phyloP scores from a whole-genome alignment of 805 yeast genomes.

The Cyberlindnera meyerae region DNA sequence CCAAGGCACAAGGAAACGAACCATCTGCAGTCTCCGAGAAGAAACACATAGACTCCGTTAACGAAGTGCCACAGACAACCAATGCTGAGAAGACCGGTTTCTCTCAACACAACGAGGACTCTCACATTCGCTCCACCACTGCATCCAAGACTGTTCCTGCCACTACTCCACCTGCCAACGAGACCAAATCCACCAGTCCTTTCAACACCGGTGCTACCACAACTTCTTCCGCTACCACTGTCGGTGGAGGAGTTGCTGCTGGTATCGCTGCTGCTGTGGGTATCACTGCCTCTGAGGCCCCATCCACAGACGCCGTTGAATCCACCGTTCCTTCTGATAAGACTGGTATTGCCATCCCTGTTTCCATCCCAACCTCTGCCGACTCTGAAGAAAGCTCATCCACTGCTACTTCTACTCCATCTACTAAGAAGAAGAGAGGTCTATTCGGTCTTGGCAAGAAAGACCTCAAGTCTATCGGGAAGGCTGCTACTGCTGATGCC shows the following conservation, averaged over 20 bases:
- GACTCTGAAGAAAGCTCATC: conserved; percentile 2
- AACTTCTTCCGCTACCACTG: conserved; percentile 1
- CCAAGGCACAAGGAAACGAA: conserved; percentile 5
- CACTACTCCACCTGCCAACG: conserved; percentile 4
- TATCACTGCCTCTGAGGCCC: conserved; percentile 1
- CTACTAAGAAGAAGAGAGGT: conserved; percentile 11
- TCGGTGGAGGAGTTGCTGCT: conserved; percentile 9
- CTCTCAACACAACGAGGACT: conserved; percentile 7
- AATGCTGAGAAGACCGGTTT: conserved; percentile 11
- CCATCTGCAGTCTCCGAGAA: not conserved
- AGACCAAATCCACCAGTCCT: not conserved
- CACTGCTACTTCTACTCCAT: not conserved
- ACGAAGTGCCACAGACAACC: too few species aligned
- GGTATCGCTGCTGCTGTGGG: conserved; percentile 9
- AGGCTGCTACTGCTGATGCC: conserved; percentile 8
- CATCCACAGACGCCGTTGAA: not conserved
- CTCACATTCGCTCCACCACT: conserved; percentile 11
- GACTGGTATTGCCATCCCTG: conserved; percentile 9
- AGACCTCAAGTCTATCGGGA: conserved; percentile 3
- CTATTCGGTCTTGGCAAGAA: conserved; percentile 11
- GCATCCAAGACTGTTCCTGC: conserved; percentile 21
- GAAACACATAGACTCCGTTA: not conserved
- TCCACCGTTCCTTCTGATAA: conserved; percentile 8
- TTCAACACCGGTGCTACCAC: conserved; percentile 2
- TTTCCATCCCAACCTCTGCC: conserved; percentile 4